Evolutionary conservation across 495 filamentous ascomycete genomes (phyloP).

Genomic region (Tuber calosporum): DNA sequence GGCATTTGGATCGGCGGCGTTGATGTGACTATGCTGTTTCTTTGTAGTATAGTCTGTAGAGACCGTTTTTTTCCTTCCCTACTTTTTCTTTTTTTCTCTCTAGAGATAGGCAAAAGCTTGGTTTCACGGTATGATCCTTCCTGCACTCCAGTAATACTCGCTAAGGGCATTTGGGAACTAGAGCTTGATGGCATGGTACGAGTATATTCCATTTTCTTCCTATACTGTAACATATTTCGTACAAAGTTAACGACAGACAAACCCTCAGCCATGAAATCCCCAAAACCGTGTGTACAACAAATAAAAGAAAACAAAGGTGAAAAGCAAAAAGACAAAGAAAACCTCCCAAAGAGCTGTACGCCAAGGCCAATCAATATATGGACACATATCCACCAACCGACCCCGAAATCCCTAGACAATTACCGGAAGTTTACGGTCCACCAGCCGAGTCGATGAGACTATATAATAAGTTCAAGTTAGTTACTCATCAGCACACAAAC

Average conservation of each 20-base stretch:
- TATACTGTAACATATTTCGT: background rate
- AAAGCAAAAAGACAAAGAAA: background rate
- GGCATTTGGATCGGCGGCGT: background rate
- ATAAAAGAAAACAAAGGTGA: background rate
- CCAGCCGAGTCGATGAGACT: slow-evolving; percentile 21
- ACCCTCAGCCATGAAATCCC: no score
- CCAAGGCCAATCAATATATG: background rate
- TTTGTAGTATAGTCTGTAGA: background rate
- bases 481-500: background rate
- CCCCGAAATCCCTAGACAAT: background rate
- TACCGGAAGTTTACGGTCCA: slow-evolving; percentile 15
- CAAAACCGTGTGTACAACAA: background rate
- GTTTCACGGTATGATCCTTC: background rate
- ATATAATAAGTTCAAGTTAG: background rate
- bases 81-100: background rate
- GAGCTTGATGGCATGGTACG: background rate
- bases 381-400: background rate
- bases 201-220: background rate
- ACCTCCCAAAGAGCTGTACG: background rate
- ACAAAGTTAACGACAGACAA: background rate
- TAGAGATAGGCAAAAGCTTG: background rate
- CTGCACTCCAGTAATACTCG: background rate
- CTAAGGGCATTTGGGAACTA: background rate
- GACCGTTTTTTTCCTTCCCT: background rate
- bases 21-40: background rate